phyloP scores from a whole-genome alignment of 176 grass and related monocot species.

The Cymbopogon citratus region DNA sequence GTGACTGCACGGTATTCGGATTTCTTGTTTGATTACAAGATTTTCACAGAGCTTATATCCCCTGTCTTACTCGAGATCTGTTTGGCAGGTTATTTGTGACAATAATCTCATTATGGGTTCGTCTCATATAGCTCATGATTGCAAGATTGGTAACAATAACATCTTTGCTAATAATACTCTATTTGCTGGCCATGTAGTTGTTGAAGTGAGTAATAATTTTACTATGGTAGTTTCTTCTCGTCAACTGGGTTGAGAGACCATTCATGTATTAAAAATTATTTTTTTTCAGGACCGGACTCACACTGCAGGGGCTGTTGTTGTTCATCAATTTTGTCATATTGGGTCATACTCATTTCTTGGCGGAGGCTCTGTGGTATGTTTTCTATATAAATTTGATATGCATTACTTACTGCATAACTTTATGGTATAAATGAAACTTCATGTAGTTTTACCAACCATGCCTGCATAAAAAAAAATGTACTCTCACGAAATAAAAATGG shows the following conservation, averaged over 20 bases:
- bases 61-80: conserved; percentile 11
- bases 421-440: background rate
- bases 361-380: conserved; percentile 74
- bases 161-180: conserved; percentile 94
- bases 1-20: conserved; percentile 60
- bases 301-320: conserved; percentile 67
- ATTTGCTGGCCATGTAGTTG: conserved; percentile 75
- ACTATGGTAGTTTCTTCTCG: background rate
- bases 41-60: background rate
- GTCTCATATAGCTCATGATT: conserved; percentile 94
- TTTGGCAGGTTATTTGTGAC: conserved; percentile 77
- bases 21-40: conserved; percentile 24
- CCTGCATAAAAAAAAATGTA: background rate
- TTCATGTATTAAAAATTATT: background rate
- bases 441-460: background rate
- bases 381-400: background rate
- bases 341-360: conserved; percentile 85
- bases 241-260: background rate
- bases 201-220: conserved; percentile 69
- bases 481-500: background rate
- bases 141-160: conserved; percentile 83
- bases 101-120: conserved; percentile 90
- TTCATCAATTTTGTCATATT: conserved; percentile 95
- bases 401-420: background rate
- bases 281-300: conserved; percentile 56